Conservation (phyloP, 768 basidiomycete genomes). For the Collybiopsis luxurians region DNA sequence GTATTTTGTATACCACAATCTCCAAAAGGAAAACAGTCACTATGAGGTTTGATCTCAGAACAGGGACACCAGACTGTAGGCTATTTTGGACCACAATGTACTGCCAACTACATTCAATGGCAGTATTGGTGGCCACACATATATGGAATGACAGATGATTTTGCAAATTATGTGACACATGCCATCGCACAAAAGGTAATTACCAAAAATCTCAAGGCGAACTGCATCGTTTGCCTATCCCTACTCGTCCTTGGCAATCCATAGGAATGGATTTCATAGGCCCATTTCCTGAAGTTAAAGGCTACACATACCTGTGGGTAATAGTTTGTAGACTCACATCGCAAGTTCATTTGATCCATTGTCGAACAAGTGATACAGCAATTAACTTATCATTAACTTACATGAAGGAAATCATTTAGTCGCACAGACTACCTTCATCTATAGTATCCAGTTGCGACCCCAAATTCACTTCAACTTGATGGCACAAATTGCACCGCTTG, state of each 20-base stretch:
- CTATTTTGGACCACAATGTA: constrained; percentile 20
- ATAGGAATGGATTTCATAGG: constrained; percentile 34
- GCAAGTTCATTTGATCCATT: constrained; percentile 17
- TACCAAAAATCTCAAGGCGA: constrained; percentile 3
- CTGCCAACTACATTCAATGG: constrained; percentile 20
- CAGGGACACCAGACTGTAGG: constrained; percentile 13
- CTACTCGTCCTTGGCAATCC: too few relatives aligned
- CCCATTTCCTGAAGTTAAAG: constrained; percentile 19
- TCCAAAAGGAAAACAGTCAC: neutral
- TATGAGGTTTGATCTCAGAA: neutral
- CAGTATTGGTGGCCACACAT: too few relatives aligned
- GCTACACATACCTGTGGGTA: constrained; percentile 16
- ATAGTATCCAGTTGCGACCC: too few relatives aligned
- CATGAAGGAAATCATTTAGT: constrained; percentile 22
- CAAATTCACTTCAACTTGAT: too few relatives aligned
- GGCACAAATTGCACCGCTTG: too few relatives aligned
- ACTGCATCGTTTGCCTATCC: constrained; percentile 21
- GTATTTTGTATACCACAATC: too few relatives aligned
- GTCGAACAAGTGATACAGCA: constrained; percentile 17
- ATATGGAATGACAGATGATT: too few relatives aligned
- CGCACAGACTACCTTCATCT: too few relatives aligned
- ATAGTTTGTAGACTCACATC: constrained; percentile 3
- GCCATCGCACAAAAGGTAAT: constrained; percentile 3
- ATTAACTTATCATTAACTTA: constrained; percentile 14
- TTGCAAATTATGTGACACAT: too few relatives aligned